Conservation (phyloP, 225 moss, liverwort and hornwort genomes). For the Neckera pumila region DNA sequence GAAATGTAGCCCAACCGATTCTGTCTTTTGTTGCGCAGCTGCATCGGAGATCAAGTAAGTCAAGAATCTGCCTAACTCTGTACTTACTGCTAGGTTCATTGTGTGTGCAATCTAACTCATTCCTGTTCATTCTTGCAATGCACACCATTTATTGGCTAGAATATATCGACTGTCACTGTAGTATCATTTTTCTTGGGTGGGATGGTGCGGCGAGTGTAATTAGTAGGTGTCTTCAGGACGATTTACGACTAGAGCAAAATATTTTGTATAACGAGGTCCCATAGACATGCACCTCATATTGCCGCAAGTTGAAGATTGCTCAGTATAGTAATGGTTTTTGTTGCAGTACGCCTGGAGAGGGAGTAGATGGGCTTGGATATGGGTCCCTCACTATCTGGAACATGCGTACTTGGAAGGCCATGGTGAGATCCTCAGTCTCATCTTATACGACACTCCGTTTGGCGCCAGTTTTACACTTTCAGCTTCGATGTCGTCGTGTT, state of each 20-base stretch:
- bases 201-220: not conserved
- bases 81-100: not conserved
- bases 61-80: not conserved
- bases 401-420: constrained; percentile 83
- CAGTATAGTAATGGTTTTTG: not conserved
- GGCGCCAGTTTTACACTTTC: not conserved
- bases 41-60: constrained; percentile 58
- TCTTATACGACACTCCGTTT: not conserved
- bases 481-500: not conserved
- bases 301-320: not conserved
- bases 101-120: not conserved
- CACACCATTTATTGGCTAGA: not conserved
- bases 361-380: constrained; percentile 58
- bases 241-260: not conserved
- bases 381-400: constrained; percentile 92
- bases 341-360: constrained; percentile 41
- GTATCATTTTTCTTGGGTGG: not conserved
- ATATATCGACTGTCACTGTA: not conserved
- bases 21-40: constrained; percentile 74
- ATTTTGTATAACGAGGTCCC: not conserved
- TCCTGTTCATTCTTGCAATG: not conserved
- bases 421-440: constrained; percentile 24
- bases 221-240: not conserved
- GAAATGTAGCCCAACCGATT: constrained; percentile 88
- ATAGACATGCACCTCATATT: not conserved